These are phyloP conservation scores for Boletellus emodensis DNA, from an alignment of 768 basidiomycete genomes.

Conservation along the genomic window DNA sequence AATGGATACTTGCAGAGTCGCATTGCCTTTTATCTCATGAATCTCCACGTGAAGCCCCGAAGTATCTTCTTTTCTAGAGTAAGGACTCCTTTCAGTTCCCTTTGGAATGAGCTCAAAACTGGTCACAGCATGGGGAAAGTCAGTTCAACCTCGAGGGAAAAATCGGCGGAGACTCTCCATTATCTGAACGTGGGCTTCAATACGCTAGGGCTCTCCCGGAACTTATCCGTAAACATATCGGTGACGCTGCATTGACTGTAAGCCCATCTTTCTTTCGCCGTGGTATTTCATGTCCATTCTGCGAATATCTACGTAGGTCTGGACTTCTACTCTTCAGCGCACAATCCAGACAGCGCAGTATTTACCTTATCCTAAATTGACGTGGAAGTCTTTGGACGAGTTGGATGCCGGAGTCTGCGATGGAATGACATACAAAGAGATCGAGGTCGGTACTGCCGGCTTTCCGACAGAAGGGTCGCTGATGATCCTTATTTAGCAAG, in stretches of 20 bases:
- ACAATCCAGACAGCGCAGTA: constrained; percentile 87
- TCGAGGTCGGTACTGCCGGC: constrained; percentile 60
- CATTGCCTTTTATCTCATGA: constrained; percentile 98
- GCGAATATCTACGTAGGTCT: constrained; percentile 56
- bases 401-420: constrained; percentile 99
- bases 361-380: constrained; percentile 85
- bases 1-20: constrained; percentile 95
- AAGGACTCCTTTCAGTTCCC: constrained; percentile 26
- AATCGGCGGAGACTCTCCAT: constrained; percentile 93
- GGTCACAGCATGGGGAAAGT: constrained; percentile 88
- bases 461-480: neutral
- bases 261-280: constrained; percentile 17
- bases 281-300: neutral
- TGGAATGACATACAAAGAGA: constrained; percentile 99
- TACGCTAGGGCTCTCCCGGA: constrained; percentile 86
- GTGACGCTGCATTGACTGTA: constrained; percentile 83
- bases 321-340: constrained; percentile 95
- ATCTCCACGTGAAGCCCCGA: constrained; percentile 92
- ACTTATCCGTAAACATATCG: constrained; percentile 86
- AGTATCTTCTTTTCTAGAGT: constrained; percentile 96
- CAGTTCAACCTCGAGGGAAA: constrained; percentile 95
- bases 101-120: constrained; percentile 2
- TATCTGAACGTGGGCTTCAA: constrained; percentile 79
- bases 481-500: constrained; percentile 47
- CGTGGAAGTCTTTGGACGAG: constrained; percentile 99